Evolutionary conservation across 805 yeast genomes (phyloP).

Genomic region (Sugiyamaella floridensis): DNA sequence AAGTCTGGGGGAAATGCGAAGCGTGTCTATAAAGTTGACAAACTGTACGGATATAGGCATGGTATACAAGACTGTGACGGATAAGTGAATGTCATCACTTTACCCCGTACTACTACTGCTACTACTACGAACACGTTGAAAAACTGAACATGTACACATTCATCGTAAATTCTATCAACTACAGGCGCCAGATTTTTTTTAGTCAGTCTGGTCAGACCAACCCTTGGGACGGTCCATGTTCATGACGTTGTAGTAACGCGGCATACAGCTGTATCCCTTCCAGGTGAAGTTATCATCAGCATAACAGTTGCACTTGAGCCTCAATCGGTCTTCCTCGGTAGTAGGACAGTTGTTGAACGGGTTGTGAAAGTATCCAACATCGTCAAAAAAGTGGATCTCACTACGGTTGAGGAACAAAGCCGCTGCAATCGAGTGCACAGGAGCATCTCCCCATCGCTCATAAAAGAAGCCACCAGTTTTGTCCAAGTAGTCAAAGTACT

Average conservation of each 20-base stretch:
- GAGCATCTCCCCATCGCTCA: constrained; percentile 79
- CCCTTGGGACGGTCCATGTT: constrained; percentile 28
- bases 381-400: constrained; percentile 52
- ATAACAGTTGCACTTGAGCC: constrained; percentile 66
- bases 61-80: neutral
- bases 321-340: constrained; percentile 41
- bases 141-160: neutral
- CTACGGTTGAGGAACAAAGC: constrained; percentile 46
- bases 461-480: constrained; percentile 63
- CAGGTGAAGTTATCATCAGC: constrained; percentile 44
- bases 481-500: constrained; percentile 52
- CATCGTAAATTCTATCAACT: neutral
- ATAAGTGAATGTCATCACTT: neutral
- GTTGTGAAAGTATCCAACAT: constrained; percentile 52
- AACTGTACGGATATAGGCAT: neutral
- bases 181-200: too few relatives aligned
- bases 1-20: neutral
- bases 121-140: too few relatives aligned
- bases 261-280: constrained; percentile 36
- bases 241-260: constrained; percentile 28
- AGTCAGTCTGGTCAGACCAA: constrained; percentile 31
- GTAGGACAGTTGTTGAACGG: constrained; percentile 54
- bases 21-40: neutral
- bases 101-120: too few relatives aligned
- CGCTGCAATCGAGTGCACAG: constrained; percentile 61